Base-by-base conservation (phyloP, 2,329 filamentous ascomycete genomes). In the Monosporascus sp. region DNA sequence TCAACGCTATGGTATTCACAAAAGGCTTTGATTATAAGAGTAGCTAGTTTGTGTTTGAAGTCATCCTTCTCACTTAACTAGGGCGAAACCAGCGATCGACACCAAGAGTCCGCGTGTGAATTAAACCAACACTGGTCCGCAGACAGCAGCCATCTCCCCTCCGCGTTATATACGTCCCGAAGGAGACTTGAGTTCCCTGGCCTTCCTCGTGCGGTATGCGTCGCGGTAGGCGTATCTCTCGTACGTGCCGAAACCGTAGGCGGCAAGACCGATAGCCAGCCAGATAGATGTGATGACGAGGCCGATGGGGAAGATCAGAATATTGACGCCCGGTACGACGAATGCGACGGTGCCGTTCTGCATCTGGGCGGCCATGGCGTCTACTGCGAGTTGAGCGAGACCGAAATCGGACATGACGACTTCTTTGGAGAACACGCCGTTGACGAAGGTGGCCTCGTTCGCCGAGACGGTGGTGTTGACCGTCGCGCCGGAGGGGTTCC, bases 361-460 rank as follows among this genome's bases (percentile, higher is more conserved):
- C 24, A 84, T 70, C 4, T 67, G 70, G 0, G 65, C 68, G 0
- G 77, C 67, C 20, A 78, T 71, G 3, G 74, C 67, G 54, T 79
- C 70, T 18, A 83, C 79, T 36, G 78, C 77, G 18, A 74, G 67
- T 56, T 77, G 71, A 24, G 81, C 81, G 48, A 72, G 60, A 45
- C 72, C 67, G 38, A 78, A 73, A 49, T 75, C 71, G 54, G 81
- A 84, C 62, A 78, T 68, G 63, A 82, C 67, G 15, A 80, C 72
- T 52, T 80, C 73, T 49, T 78, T 71, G 51, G 86, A 81, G 70
- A 90, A 90, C 61, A 88, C 79, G 50, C 88, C 88, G 15, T 80
- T 81, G 39, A 90, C 79, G 61, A 90, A 91, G 7, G 81, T 79
- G 17, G 87, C 86, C 67, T 89, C 85, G 68, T 86, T 85, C 55